phyloP scores from a whole-genome alignment of 805 yeast species.

The Saccharomycopsis synnaedendra region DNA sequence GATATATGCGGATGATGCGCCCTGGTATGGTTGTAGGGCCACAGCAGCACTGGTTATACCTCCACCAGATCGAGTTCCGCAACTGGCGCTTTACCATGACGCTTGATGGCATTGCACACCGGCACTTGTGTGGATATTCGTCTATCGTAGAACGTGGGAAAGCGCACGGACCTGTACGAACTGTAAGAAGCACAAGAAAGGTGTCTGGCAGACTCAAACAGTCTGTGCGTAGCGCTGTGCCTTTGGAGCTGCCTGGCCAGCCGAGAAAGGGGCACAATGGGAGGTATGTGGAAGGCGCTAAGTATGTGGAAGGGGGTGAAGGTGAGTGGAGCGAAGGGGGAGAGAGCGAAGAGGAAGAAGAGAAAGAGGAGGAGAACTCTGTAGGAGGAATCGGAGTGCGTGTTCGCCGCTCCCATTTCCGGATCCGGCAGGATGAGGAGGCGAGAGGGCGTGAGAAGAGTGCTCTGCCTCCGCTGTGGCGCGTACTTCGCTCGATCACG shows the following conservation, averaged over 20 bases:
- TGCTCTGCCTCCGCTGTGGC: slow-evolving; percentile 14
- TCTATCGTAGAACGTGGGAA: slow-evolving; percentile 32
- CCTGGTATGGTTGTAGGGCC: slow-evolving; percentile 99
- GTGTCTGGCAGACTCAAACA: slow-evolving; percentile 57
- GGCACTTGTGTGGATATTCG: slow-evolving; percentile 54
- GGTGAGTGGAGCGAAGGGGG: neutral
- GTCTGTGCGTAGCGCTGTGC: slow-evolving; percentile 69
- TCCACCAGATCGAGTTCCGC: slow-evolving; percentile 91
- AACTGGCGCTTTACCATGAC: slow-evolving; percentile 94
- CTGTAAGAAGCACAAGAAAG: slow-evolving; percentile 21
- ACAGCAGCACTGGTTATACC: slow-evolving; percentile 96
- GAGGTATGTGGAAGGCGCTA: slow-evolving; percentile 8
- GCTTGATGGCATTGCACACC: slow-evolving; percentile 55
- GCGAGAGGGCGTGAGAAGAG: slow-evolving; percentile 8
- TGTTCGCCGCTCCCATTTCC: neutral
- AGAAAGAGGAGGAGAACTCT: neutral
- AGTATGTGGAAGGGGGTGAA: slow-evolving; percentile 27
- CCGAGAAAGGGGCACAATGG: slow-evolving; percentile 31
- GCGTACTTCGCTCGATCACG: slow-evolving; percentile 17
- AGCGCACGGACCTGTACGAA: slow-evolving; percentile 6
- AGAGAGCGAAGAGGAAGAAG: slow-evolving; percentile 2
- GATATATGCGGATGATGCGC: slow-evolving; percentile 88
- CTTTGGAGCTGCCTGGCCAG: slow-evolving; percentile 91
- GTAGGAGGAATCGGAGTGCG: neutral
- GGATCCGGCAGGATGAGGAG: neutral